phyloP scores from a whole-genome alignment of 1,284 basidiomycete genomes.

The Rhizoctonia solani region DNA sequence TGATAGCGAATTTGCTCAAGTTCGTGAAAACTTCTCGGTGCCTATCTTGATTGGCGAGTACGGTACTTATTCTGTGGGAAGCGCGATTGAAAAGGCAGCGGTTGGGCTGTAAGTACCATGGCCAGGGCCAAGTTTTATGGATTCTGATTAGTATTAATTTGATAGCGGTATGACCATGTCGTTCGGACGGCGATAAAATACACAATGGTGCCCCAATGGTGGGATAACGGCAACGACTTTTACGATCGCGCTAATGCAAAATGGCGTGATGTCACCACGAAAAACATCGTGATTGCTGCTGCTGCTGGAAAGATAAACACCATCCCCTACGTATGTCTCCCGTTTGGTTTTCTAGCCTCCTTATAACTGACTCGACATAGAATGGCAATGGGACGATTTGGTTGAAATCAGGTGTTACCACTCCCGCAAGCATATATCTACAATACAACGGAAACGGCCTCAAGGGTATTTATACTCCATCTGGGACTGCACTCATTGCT shows the following conservation, averaged over 20 bases:
- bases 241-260: conserved; percentile 28
- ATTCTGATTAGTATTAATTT: not conserved
- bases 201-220: conserved; percentile 26
- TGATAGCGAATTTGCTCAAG: conserved; percentile 17
- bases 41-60: conserved; percentile 34
- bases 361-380: not conserved
- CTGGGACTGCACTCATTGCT: conserved; percentile 21
- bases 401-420: conserved; percentile 27
- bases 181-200: conserved; percentile 29
- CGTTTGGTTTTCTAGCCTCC: not conserved
- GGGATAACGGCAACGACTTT: conserved; percentile 34
- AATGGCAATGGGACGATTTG: conserved; percentile 35
- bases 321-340: conserved; percentile 27
- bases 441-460: conserved; percentile 36
- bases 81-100: conserved; percentile 34
- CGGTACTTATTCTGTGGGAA: conserved; percentile 12
- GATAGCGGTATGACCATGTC: conserved; percentile 34
- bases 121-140: not conserved
- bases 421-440: conserved; percentile 15
- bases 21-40: conserved; percentile 35
- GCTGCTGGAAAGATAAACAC: conserved; percentile 29
- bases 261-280: conserved; percentile 34
- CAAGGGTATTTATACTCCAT: conserved; percentile 16
- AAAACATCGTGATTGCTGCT: conserved; percentile 32
- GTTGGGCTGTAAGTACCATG: conserved; percentile 32